A percentile compares a stretch with the other conserved stretches of the same genome.
These are phyloP conservation scores for Hygrocybe coccinea DNA, from an alignment of 768 basidiomycete genomes.

Conservation along the genomic window DNA sequence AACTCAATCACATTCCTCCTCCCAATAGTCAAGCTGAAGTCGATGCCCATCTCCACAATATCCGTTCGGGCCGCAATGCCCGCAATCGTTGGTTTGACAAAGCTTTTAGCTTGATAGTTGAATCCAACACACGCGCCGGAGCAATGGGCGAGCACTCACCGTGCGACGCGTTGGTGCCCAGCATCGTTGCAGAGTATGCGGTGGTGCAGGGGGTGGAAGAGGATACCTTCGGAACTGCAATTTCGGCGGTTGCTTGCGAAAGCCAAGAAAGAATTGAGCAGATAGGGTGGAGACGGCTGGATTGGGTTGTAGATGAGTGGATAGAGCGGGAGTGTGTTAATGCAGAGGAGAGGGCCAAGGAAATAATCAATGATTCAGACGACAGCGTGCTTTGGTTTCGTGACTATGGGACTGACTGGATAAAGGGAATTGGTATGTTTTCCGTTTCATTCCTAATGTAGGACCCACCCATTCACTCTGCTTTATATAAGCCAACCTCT, in stretches of 20 bases:
- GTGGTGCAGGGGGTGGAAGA: constrained; percentile 63
- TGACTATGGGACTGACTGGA: constrained; percentile 84
- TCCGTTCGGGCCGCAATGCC: constrained; percentile 60
- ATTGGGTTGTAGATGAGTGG: constrained; percentile 68
- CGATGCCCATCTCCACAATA: constrained; percentile 71
- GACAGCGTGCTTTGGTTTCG: constrained; percentile 77
- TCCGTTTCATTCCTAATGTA: constrained; percentile 7
- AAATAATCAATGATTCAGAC: constrained; percentile 74
- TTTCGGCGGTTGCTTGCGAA: constrained; percentile 5
- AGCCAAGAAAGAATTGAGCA: background rate
- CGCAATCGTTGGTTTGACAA: constrained; percentile 92
- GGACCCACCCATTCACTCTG: background rate
- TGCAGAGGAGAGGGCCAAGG: constrained; percentile 54
- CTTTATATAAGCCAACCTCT: constrained; percentile 32
- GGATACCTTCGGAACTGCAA: constrained; percentile 34
- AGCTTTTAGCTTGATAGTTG: constrained; percentile 73
- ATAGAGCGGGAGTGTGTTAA: constrained; percentile 51
- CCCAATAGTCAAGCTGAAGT: constrained; percentile 33
- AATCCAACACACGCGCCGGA: constrained; percentile 78
- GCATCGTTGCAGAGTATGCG: constrained; percentile 79
- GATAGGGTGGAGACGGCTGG: constrained; percentile 54
- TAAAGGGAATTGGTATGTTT: constrained; percentile 61
- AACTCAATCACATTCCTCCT: constrained; percentile 30
- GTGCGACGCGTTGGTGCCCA: constrained; percentile 85
- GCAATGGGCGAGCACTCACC: constrained; percentile 89